Conservation (phyloP, 495 filamentous ascomycete species). For the Pyronema domesticum region DNA sequence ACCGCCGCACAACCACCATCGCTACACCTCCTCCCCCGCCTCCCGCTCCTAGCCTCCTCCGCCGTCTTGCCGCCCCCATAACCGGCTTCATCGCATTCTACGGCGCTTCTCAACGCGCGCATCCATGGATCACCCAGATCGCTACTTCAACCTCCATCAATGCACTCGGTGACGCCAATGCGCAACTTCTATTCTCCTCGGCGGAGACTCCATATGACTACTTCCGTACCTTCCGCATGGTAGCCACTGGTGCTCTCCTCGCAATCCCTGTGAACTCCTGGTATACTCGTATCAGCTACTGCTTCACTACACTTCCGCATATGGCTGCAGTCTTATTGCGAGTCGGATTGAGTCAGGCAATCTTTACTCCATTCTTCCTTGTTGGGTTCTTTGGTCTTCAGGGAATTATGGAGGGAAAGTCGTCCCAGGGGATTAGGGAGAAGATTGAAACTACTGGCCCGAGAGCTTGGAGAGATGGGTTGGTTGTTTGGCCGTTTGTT, state of each 20-base stretch:
- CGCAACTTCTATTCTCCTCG: constrained; percentile 39
- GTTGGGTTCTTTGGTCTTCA: constrained; percentile 86
- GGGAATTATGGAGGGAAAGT: constrained; percentile 35
- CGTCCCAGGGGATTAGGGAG: constrained; percentile 44
- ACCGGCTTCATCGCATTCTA: constrained; percentile 48
- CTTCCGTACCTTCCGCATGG: constrained; percentile 46
- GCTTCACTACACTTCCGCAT: constrained; percentile 32
- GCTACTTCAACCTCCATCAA: constrained; percentile 60
- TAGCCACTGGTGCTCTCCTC: constrained; percentile 51
- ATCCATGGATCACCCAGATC: constrained; percentile 65
- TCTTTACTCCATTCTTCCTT: constrained; percentile 79
- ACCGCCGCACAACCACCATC: neutral
- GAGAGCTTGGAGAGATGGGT: constrained; percentile 53
- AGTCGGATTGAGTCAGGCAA: constrained; percentile 60
- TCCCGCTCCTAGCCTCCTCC: constrained; percentile 1
- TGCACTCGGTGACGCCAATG: constrained; percentile 59
- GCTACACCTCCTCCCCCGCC: neutral
- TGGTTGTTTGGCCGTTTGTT: constrained; percentile 80
- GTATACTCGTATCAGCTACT: constrained; percentile 29
- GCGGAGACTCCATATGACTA: constrained; percentile 48
- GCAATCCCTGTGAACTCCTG: constrained; percentile 69
- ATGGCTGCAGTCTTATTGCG: constrained; percentile 52
- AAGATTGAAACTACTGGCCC: constrained; percentile 62
- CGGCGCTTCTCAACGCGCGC: constrained; percentile 44
- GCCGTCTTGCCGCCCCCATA: constrained; percentile 10